These are phyloP conservation scores for Passiflora organensis DNA, from an alignment of 345 rosid species.

Conservation along the genomic window DNA sequence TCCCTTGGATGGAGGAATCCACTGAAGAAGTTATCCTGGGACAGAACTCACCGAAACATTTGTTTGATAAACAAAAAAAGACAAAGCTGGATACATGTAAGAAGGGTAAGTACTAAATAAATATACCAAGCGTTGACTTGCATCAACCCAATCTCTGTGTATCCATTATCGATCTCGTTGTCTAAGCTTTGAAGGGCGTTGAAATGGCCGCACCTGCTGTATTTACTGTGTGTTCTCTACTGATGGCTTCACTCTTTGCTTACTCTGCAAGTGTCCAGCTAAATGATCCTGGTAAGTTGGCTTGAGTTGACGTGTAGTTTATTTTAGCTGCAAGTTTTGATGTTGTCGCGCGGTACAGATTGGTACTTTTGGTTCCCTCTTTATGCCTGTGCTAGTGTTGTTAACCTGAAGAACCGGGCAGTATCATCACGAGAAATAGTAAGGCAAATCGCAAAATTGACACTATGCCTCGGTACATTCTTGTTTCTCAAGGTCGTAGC, in stretches of 20 bases:
- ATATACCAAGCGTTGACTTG: constrained; percentile 16
- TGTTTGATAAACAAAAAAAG: neutral
- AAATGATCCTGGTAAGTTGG: constrained; percentile 58
- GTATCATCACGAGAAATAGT: constrained; percentile 16
- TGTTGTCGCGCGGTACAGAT: constrained; percentile 41
- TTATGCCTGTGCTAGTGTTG: constrained; percentile 50
- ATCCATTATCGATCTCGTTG: neutral
- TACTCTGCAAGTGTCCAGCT: constrained; percentile 78
- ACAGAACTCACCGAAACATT: no score
- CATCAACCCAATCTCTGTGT: neutral
- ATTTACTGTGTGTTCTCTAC: constrained; percentile 32
- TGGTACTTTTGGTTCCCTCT: constrained; percentile 88
- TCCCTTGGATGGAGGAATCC: no score
- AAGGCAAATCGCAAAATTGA: constrained; percentile 24
- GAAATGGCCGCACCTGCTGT: constrained; percentile 12
- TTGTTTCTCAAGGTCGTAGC: constrained; percentile 50
- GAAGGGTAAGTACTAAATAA: neutral
- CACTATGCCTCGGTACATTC: constrained; percentile 35
- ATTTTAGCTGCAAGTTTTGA: neutral
- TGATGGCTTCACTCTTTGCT: constrained; percentile 67
- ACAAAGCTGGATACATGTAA: neutral
- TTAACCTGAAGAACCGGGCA: constrained; percentile 40
- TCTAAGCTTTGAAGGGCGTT: neutral
- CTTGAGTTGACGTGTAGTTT: neutral
- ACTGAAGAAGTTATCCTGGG: no score